phyloP scores from a whole-genome alignment of 306 rosid genomes.

The Begonia loranthoides region DNA sequence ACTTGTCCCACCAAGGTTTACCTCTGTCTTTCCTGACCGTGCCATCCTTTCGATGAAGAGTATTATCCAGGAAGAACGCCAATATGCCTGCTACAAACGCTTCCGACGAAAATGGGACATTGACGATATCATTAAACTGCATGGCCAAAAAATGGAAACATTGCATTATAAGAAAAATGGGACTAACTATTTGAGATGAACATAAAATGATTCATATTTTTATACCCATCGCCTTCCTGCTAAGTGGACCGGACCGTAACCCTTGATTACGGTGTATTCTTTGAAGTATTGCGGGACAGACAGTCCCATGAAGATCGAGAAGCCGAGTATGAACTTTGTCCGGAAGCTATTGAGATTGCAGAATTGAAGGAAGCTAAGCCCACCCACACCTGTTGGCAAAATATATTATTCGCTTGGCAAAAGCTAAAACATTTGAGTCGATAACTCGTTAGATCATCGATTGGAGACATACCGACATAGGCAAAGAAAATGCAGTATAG shows the following conservation, averaged over 20 bases:
- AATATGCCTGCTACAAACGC: conserved; percentile 68
- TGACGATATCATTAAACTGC: conserved; percentile 77
- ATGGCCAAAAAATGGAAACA: not conserved
- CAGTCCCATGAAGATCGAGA: conserved; percentile 78
- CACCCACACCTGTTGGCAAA: conserved; percentile 41
- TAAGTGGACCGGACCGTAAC: conserved; percentile 72
- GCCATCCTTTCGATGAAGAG: conserved; percentile 43
- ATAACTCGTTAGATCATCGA: not conserved
- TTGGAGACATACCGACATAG: conserved; percentile 3
- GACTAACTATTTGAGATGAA: not conserved
- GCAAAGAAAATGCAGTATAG: conserved; percentile 3
- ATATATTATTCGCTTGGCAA: too few relatives aligned
- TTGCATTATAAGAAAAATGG: not conserved
- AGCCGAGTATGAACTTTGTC: conserved; percentile 65
- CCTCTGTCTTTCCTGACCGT: conserved; percentile 72
- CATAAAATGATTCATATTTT: not conserved
- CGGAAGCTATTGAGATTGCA: conserved; percentile 88
- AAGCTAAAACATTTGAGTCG: too few relatives aligned
- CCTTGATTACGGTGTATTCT: conserved; percentile 58
- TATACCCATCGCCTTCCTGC: conserved; percentile 75
- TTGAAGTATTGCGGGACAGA: conserved; percentile 85
- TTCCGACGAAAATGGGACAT: conserved; percentile 72
- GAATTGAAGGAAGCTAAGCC: conserved; percentile 87
- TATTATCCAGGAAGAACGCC: conserved; percentile 77
- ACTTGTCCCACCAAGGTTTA: conserved; percentile 87